Base-by-base conservation (phyloP, 2,329 filamentous ascomycete genomes). In the Colletotrichum endophyticum region DNA sequence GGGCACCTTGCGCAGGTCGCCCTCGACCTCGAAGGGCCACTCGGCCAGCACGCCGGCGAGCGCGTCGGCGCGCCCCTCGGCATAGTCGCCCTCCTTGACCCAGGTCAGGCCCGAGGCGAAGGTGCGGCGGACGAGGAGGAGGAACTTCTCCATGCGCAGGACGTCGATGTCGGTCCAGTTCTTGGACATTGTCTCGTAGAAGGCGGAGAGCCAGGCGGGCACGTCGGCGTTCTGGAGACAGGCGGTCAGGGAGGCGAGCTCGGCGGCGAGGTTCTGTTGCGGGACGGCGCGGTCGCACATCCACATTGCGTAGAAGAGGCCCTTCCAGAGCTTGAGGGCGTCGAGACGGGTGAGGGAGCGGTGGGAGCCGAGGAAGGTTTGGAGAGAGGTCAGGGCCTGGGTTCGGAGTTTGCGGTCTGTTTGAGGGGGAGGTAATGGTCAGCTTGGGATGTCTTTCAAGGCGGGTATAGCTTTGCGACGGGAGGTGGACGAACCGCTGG, bases 261-360 rank as follows among this genome's bases (percentile, higher is more conserved):
- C 93, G 79, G 89, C 87, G 80, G 95, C 94, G 62, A 99, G 94
- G 59, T 91, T 91, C 88, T 98, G 96, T 88, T 98, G 96, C 4
- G 95, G 93, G n/a, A 93, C 87, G 13, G 96, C 94, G 64, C 96
- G 95, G 88, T 98, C 96, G 84, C 94, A 95, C 93, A 98, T 97
- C 94, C 95, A 98, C 81, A 97, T 92, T 82, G 94, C 94, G 89
- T 96, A 98, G 88, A 97, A 98, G 25, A 99, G 91, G 7, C 96
- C 96, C 83, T 98, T 98, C 95, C 96, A 98, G 79, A 99, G 91
- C 87, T 98, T 98, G 77, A 96, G 89, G 66, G 95, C 88, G 79
- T 98, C 96, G 79, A 94, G 84, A 56, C 91, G 87, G 22, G 91
- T 87, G 77, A 98, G 91, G 70, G 85, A 81, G 49, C 87, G 84